Evolutionary conservation across 352 stramenopile species (phyloP).

Genomic region (Hyaloperonospora brassicae): DNA sequence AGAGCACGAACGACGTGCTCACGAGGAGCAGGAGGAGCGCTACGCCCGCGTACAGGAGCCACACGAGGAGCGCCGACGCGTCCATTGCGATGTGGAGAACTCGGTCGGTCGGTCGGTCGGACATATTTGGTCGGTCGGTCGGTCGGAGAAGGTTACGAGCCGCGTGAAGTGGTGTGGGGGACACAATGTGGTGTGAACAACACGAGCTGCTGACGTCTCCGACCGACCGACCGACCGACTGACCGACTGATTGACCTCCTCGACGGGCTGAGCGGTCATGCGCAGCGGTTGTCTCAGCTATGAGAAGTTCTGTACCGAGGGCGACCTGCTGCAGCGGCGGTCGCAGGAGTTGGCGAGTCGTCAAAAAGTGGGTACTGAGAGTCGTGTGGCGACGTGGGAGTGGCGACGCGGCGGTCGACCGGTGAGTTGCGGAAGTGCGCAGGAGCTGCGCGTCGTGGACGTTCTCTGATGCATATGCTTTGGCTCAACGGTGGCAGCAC

Average conservation of each 20-base stretch:
- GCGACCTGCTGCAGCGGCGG: constrained; percentile 29
- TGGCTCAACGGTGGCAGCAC: constrained; percentile 29
- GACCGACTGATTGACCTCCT: constrained; percentile 1
- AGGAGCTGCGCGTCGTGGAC: not conserved
- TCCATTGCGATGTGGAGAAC: constrained; percentile 19
- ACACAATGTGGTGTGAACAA: too few species aligned
- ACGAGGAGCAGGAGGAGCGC: constrained; percentile 46
- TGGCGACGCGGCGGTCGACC: constrained; percentile 46
- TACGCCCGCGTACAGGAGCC: constrained; percentile 59
- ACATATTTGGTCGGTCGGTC: not conserved
- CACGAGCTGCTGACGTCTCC: too few species aligned
- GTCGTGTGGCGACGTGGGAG: constrained; percentile 34
- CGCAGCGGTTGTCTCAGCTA: constrained; percentile 34
- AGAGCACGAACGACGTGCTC: constrained; percentile 49
- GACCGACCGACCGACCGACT: too few species aligned
- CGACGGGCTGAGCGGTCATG: constrained; percentile 18
- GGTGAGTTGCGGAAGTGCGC: constrained; percentile 18
- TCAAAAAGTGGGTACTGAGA: constrained; percentile 1
- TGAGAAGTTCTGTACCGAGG: constrained; percentile 42
- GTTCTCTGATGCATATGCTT: not conserved
- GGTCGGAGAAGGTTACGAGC: too few species aligned
- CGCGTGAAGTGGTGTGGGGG: too few species aligned
- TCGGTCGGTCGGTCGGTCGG: too few species aligned
- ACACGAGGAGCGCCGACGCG: constrained; percentile 36
- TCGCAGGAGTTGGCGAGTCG: constrained; percentile 27